Evolutionary conservation across 306 rosid species (phyloP).

Genomic region (Vigna unguiculata): DNA sequence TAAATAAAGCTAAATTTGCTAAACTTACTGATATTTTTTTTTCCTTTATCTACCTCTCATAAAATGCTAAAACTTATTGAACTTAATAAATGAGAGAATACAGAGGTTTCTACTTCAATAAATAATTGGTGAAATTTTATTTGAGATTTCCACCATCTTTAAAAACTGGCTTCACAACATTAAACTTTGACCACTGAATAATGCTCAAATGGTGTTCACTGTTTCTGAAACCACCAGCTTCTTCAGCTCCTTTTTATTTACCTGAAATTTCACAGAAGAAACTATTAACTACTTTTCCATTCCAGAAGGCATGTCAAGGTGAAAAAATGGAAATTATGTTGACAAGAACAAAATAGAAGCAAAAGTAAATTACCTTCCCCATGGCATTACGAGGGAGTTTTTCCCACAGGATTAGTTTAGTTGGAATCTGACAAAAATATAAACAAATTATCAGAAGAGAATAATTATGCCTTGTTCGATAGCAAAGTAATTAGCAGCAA

Average conservation of each 20-base stretch:
- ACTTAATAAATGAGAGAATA: conserved; percentile 5
- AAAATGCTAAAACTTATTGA: conserved; percentile 20
- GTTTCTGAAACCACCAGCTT: conserved; percentile 57
- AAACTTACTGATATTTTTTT: no score
- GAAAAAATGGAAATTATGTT: not conserved
- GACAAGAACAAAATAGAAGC: not conserved
- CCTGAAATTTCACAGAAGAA: conserved; percentile 57
- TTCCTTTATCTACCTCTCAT: not conserved
- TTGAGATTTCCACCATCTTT: conserved; percentile 27
- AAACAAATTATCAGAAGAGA: conserved; percentile 28
- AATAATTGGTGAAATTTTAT: conserved; percentile 14
- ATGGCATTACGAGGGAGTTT: conserved; percentile 92
- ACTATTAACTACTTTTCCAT: conserved; percentile 2
- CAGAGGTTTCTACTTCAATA: conserved; percentile 1
- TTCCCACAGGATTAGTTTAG: conserved; percentile 72
- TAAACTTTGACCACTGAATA: conserved; percentile 5
- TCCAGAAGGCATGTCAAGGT: conserved; percentile 3
- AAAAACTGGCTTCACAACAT: conserved; percentile 20
- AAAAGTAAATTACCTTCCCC: conserved; percentile 78
- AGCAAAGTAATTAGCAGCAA: not conserved
- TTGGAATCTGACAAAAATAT: conserved; percentile 66
- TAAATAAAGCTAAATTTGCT: not conserved
- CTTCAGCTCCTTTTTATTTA: conserved; percentile 90
- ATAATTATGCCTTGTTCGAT: not conserved
- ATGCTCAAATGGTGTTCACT: conserved; percentile 31